phyloP scores from a whole-genome alignment of 306 rosid species.

The Carpinus viminea region DNA sequence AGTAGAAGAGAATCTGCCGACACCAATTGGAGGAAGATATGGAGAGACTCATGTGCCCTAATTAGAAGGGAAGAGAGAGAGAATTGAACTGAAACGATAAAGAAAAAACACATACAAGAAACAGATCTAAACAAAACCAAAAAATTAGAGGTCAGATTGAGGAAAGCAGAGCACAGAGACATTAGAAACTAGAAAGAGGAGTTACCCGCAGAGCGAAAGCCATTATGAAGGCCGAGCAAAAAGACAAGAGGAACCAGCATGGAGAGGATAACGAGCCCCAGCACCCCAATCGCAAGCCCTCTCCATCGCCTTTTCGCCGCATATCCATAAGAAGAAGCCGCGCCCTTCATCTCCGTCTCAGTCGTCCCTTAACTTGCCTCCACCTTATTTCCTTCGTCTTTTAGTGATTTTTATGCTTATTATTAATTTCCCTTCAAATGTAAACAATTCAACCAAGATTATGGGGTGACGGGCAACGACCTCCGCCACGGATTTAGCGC shows the following conservation, averaged over 20 bases:
- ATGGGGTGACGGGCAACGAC: neutral
- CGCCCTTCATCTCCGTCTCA: constrained; percentile 54
- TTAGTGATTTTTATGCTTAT: neutral
- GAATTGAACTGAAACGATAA: neutral
- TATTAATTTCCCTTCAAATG: neutral
- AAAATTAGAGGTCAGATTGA: constrained; percentile 14
- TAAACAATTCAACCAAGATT: neutral
- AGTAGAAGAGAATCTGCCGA: neutral
- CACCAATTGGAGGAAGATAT: neutral
- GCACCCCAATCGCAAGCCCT: constrained; percentile 81
- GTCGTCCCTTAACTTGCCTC: neutral
- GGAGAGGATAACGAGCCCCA: constrained; percentile 86
- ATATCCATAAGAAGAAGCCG: constrained; percentile 51
- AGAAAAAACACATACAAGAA: neutral
- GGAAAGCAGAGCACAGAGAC: neutral
- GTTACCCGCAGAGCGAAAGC: constrained; percentile 79
- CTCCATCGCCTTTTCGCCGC: constrained; percentile 83
- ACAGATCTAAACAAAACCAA: constrained; percentile 52
- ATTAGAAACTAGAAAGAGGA: neutral
- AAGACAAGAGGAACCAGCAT: constrained; percentile 97
- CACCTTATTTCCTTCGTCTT: neutral
- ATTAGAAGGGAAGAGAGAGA: neutral
- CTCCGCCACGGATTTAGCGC: neutral
- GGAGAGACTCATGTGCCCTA: neutral
- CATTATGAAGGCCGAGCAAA: constrained; percentile 89